Percentiles rank a stretch among this genome's conserved stretches.
These are phyloP conservation scores for Stentor roeselii DNA, from an alignment of 73 alveolate species.

Conservation along the genomic window DNA sequence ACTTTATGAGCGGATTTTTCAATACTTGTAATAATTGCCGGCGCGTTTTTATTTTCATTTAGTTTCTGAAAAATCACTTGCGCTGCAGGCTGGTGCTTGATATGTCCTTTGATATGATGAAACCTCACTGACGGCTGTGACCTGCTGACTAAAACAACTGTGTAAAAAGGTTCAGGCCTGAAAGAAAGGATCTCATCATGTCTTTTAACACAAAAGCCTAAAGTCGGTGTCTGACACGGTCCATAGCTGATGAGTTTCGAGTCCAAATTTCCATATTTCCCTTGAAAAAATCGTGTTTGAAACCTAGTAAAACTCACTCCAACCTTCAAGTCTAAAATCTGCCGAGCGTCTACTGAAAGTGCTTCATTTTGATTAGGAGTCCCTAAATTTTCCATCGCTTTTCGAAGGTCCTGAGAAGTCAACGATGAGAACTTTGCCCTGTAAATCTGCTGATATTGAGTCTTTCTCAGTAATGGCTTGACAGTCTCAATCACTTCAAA, in stretches of 20 bases:
- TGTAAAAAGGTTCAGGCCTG: conserved; percentile 91
- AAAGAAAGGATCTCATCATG: conserved; percentile 95
- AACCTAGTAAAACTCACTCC: conserved; percentile 98
- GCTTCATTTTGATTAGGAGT: conserved; percentile 89
- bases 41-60: conserved; percentile 24
- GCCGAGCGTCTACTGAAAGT: conserved; percentile 95
- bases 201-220: conserved; percentile 98
- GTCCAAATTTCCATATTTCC: conserved; percentile 69
- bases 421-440: conserved; percentile 94
- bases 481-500: conserved; percentile 91
- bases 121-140: not conserved
- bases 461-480: conserved; percentile 46
- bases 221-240: conserved; percentile 99
- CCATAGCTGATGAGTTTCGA: conserved; percentile 92
- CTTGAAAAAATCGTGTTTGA: conserved; percentile 88
- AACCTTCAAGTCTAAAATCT: conserved; percentile 96
- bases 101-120: conserved; percentile 10
- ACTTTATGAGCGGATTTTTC: conserved; percentile 40
- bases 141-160: conserved; percentile 38
- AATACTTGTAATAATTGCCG: not conserved
- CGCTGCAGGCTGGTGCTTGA: conserved; percentile 29
- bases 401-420: conserved; percentile 75
- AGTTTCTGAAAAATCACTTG: conserved; percentile 30
- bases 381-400: conserved; percentile 78
- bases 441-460: conserved; percentile 47